phyloP scores from a whole-genome alignment of 2,329 filamentous ascomycete species.

The Talaromyces islandicus region DNA sequence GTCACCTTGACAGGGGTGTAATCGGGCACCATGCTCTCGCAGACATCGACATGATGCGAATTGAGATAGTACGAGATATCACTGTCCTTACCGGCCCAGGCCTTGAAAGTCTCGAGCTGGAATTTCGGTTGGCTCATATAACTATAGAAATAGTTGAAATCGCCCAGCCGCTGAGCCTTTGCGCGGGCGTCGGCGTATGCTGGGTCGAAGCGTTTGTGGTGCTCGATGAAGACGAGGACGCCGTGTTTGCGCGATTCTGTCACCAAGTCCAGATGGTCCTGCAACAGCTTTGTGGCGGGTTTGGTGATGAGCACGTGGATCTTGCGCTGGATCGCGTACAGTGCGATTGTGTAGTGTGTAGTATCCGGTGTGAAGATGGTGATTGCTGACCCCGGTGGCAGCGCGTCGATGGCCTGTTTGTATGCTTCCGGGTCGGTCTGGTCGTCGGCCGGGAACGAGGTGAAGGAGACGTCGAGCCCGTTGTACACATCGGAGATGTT shows the following conservation, averaged over 20 bases:
- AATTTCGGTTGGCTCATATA: conserved; percentile 94
- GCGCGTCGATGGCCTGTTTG: conserved; percentile 78
- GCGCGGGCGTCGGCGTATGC: conserved; percentile 83
- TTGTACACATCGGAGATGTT: conserved; percentile 90
- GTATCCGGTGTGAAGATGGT: conserved; percentile 95
- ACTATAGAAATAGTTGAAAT: conserved; percentile 98
- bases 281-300: conserved; percentile 79
- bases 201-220: conserved; percentile 94
- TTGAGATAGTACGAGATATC: conserved; percentile 97
- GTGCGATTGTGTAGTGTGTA: conserved; percentile 84
- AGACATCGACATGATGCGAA: conserved; percentile 88
- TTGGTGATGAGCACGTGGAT: conserved; percentile 94
- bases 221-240: conserved; percentile 89
- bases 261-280: conserved; percentile 71
- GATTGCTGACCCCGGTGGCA: conserved; percentile 77
- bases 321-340: conserved; percentile 82
- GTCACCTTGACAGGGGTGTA: conserved; percentile 72
- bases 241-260: conserved; percentile 64
- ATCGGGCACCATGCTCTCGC: conserved; percentile 83
- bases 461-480: conserved; percentile 76
- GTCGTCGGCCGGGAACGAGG: conserved; percentile 73
- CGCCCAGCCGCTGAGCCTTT: conserved; percentile 69
- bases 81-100: conserved; percentile 85
- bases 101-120: conserved; percentile 89
- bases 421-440: conserved; percentile 71